Evolutionary conservation across 2,329 filamentous ascomycete species (phyloP).

Genomic region (Fusarium decemcellulare): DNA sequence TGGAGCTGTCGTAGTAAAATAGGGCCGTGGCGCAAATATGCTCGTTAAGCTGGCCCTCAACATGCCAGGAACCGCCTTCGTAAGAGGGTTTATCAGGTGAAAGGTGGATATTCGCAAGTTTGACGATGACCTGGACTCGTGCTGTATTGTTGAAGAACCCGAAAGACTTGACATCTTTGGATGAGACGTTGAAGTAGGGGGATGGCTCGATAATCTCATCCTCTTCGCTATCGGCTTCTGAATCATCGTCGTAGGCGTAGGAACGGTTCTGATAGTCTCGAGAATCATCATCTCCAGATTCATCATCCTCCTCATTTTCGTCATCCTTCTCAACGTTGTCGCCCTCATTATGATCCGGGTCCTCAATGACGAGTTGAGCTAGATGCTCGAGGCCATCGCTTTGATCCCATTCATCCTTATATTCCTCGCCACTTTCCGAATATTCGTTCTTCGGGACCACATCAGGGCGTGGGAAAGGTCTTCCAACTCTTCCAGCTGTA

Average conservation of each 20-base stretch:
- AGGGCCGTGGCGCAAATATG: conserved; percentile 74
- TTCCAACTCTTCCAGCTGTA: conserved; percentile 8
- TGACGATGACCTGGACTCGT: conserved; percentile 73
- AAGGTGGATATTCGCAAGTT: conserved; percentile 73
- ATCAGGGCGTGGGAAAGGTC: conserved; percentile 41
- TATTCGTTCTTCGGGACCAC: conserved; percentile 7
- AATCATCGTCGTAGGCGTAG: too few relatives aligned
- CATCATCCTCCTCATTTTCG: too few relatives aligned
- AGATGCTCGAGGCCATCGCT: too few relatives aligned
- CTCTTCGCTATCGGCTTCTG: conserved; percentile 33
- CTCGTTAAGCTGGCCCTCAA: conserved; percentile 72
- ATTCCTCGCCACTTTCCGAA: too few relatives aligned
- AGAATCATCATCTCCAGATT: too few relatives aligned
- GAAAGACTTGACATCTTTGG: conserved; percentile 42
- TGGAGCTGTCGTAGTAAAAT: conserved; percentile 73
- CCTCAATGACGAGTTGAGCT: too few relatives aligned
- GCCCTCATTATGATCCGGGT: too few relatives aligned
- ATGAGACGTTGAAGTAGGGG: conserved; percentile 10
- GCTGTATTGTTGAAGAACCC: conserved; percentile 48
- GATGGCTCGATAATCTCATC: conserved; percentile 8
- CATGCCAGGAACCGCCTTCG: conserved; percentile 67
- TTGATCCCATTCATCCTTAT: too few relatives aligned
- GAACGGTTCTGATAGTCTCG: too few relatives aligned
- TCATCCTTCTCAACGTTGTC: too few relatives aligned
- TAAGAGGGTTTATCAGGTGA: conserved; percentile 70